phyloP scores from a whole-genome alignment of 1,284 basidiomycete species.

The Chalciporus sp. region DNA sequence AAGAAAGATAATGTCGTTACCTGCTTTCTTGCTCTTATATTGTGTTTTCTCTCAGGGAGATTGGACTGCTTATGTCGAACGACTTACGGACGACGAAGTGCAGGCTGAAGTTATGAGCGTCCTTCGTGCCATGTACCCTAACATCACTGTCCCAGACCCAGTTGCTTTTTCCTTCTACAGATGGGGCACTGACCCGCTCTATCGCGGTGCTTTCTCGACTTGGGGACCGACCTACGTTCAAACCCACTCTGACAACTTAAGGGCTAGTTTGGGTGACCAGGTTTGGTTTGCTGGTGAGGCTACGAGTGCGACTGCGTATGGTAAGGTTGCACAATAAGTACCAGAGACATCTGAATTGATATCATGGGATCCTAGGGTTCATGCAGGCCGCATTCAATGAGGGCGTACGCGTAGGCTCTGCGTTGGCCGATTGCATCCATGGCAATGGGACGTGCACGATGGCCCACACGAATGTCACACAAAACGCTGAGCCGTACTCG shows the following conservation, averaged over 20 bases:
- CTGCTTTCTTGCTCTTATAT: too few species aligned
- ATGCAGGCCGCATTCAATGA: slow-evolving; percentile 50
- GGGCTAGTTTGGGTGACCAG: slow-evolving; percentile 51
- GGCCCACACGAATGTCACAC: slow-evolving; percentile 27
- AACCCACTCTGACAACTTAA: slow-evolving; percentile 56
- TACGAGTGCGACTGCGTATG: slow-evolving; percentile 58
- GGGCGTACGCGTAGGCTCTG: slow-evolving; percentile 38
- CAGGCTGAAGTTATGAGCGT: slow-evolving; percentile 56
- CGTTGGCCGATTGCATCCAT: slow-evolving; percentile 43
- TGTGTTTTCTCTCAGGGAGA: slow-evolving; percentile 45
- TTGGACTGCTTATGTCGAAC: slow-evolving; percentile 58
- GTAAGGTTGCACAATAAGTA: slow-evolving; percentile 48
- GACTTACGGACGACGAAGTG: slow-evolving; percentile 49
- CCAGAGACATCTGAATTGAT: slow-evolving; percentile 32
- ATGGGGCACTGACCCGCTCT: slow-evolving; percentile 61
- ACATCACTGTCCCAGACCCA: slow-evolving; percentile 54
- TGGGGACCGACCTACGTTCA: slow-evolving; percentile 63
- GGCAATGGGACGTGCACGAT: slow-evolving; percentile 31
- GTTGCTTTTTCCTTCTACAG: slow-evolving; percentile 55
- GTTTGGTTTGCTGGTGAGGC: slow-evolving; percentile 71
- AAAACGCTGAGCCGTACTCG: slow-evolving; percentile 27
- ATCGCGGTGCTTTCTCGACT: slow-evolving; percentile 68
- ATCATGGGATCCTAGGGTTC: slow-evolving; percentile 22
- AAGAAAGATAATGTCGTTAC: slow-evolving; percentile 10
- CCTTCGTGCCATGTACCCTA: slow-evolving; percentile 59